These are phyloP conservation scores for Bipolaris cookei DNA, from an alignment of 2,329 filamentous ascomycete species.

Conservation along the genomic window DNA sequence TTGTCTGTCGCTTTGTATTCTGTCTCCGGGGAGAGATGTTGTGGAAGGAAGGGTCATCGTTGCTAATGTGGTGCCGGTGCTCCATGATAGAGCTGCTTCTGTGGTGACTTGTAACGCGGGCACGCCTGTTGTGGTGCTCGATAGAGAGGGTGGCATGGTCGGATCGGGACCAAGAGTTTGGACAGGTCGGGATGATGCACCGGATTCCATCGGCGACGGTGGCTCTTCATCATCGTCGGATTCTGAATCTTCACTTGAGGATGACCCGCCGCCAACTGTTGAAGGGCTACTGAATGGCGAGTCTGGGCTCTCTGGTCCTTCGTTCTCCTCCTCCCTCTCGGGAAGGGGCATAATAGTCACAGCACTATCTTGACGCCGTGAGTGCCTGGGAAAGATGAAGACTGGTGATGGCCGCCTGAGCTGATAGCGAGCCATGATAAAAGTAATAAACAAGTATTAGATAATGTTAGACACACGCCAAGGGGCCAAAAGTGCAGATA, in stretches of 20 bases:
- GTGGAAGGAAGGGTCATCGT: constrained; percentile 5
- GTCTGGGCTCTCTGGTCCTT: constrained; percentile 33
- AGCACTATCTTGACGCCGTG: constrained; percentile 30
- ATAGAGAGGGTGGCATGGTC: not conserved
- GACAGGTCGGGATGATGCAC: not conserved
- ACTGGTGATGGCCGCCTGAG: constrained; percentile 40
- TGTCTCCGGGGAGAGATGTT: constrained; percentile 3
- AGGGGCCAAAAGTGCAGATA: constrained; percentile 11
- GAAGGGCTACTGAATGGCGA: constrained; percentile 29
- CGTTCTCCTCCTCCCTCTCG: constrained; percentile 10
- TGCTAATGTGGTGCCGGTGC: constrained; percentile 7
- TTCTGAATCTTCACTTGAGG: constrained; percentile 8
- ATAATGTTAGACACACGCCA: constrained; percentile 9
- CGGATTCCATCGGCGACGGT: constrained; percentile 16
- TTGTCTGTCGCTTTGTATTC: constrained; percentile 2
- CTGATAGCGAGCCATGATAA: constrained; percentile 37
- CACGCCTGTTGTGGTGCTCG: not conserved
- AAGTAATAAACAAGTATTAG: constrained; percentile 16
- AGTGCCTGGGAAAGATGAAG: constrained; percentile 19
- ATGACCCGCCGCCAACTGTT: constrained; percentile 5
- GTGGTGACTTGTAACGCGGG: constrained; percentile 14
- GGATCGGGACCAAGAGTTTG: constrained; percentile 7
- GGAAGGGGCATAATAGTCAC: constrained; percentile 15
- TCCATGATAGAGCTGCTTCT: constrained; percentile 6
- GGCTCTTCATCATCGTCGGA: constrained; percentile 23